These are phyloP conservation scores for Gossypium stocksii DNA, from an alignment of 345 rosid genomes.

Conservation along the genomic window DNA sequence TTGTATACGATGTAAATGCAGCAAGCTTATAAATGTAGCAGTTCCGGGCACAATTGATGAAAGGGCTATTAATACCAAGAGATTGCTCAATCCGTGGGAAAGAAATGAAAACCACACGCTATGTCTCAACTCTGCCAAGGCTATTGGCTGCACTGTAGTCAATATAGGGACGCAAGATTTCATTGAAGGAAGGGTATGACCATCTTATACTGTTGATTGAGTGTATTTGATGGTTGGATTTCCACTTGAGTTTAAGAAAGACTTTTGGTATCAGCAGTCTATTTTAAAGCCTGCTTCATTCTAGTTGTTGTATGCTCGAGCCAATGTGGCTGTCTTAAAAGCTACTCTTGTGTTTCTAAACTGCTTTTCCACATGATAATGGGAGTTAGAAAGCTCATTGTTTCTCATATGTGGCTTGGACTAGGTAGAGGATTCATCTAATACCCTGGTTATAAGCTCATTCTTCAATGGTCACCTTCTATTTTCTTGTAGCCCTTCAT, in stretches of 20 bases:
- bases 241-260: not conserved
- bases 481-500: not conserved
- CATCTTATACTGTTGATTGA: not conserved
- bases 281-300: conserved; percentile 14
- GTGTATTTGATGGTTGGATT: not conserved
- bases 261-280: not conserved
- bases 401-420: not conserved
- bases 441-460: not conserved
- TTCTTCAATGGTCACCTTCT: not conserved
- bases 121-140: conserved; percentile 95
- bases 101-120: conserved; percentile 96
- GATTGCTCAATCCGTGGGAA: conserved; percentile 97
- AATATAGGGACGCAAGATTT: conserved; percentile 92
- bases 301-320: not conserved
- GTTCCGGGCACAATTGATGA: conserved; percentile 99
- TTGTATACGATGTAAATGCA: conserved; percentile 30
- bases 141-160: conserved; percentile 97
- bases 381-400: not conserved
- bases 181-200: conserved; percentile 94
- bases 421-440: not conserved
- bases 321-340: not conserved
- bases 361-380: not conserved
- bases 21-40: conserved; percentile 96
- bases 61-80: conserved; percentile 92
- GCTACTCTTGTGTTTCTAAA: not conserved